Evolutionary conservation across 441 rosid genomes (phyloP).

Genomic region (Codiaeum variegatum): DNA sequence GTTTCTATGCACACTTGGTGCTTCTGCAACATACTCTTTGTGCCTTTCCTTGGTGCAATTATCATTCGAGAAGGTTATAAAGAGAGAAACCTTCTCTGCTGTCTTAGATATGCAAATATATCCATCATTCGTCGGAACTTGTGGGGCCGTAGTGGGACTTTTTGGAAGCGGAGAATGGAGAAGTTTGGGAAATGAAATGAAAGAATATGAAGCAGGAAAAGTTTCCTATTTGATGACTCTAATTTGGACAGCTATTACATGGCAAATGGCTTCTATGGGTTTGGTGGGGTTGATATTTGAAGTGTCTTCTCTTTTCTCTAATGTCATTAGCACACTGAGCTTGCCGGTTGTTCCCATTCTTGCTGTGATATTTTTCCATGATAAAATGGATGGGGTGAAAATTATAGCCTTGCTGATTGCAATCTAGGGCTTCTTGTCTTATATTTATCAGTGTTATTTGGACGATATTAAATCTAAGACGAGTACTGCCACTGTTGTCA

Average conservation of each 20-base stretch:
- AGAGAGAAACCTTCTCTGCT: conserved; percentile 35
- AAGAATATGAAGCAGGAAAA: conserved; percentile 28
- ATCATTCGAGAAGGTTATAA: conserved; percentile 45
- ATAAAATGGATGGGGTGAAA: conserved; percentile 50
- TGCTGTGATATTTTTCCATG: conserved; percentile 43
- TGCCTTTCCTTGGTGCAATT: conserved; percentile 48
- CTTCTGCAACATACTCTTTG: conserved; percentile 46
- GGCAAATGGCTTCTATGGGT: conserved; percentile 49
- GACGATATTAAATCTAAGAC: conserved; percentile 31
- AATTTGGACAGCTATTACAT: conserved; percentile 44
- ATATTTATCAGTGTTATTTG: conserved; percentile 46
- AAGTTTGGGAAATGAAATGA: conserved; percentile 35
- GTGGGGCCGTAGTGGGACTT: conserved; percentile 39
- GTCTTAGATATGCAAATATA: conserved; percentile 48
- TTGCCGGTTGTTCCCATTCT: conserved; percentile 46
- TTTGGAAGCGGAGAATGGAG: conserved; percentile 58
- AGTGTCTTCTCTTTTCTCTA: conserved; percentile 53
- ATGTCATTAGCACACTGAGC: conserved; percentile 47
- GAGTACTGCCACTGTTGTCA: background rate
- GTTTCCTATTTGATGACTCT: conserved; percentile 44
- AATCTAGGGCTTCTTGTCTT: conserved; percentile 51
- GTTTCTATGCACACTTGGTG: conserved; percentile 44
- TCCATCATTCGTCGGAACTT: conserved; percentile 41
- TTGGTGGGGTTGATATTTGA: conserved; percentile 44
- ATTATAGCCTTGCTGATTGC: conserved; percentile 48